Conservation (phyloP, 1,139 yeast species). For the Candida sojae region DNA sequence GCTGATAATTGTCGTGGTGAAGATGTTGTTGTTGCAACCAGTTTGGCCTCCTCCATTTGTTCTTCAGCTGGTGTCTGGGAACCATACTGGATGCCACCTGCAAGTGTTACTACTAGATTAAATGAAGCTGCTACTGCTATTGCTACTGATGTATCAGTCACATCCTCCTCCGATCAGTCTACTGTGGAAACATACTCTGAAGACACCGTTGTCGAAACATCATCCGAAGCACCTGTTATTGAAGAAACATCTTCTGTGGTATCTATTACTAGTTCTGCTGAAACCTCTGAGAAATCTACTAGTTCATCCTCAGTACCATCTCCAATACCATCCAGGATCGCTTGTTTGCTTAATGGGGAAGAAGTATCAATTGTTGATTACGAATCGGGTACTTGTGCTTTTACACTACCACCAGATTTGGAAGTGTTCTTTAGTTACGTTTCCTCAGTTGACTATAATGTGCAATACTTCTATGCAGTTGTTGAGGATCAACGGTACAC, state of each 20-base stretch:
- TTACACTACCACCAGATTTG: conserved; percentile 32
- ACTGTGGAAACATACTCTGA: not conserved
- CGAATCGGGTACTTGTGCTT: conserved; percentile 45
- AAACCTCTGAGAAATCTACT: not conserved
- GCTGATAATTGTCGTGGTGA: conserved; percentile 31
- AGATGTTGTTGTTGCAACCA: conserved; percentile 39
- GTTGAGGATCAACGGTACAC: conserved; percentile 26
- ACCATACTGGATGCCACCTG: conserved; percentile 39
- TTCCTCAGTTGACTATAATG: conserved; percentile 33
- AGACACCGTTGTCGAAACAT: not conserved
- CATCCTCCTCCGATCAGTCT: not conserved
- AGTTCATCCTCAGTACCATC: not conserved
- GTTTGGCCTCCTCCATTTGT: conserved; percentile 43
- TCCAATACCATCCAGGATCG: conserved; percentile 20
- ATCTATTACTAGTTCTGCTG: not conserved
- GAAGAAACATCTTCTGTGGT: not conserved
- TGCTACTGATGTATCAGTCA: not conserved
- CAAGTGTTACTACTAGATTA: conserved; percentile 33
- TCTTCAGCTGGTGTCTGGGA: conserved; percentile 43
- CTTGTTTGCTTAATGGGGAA: conserved; percentile 38
- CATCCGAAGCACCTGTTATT: not conserved
- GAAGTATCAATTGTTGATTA: conserved; percentile 38
- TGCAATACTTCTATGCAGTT: conserved; percentile 38
- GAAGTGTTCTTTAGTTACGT: conserved; percentile 30
- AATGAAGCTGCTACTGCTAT: conserved; percentile 28